phyloP scores from a whole-genome alignment of 306 rosid genomes.

The Hippophae tibetana region DNA sequence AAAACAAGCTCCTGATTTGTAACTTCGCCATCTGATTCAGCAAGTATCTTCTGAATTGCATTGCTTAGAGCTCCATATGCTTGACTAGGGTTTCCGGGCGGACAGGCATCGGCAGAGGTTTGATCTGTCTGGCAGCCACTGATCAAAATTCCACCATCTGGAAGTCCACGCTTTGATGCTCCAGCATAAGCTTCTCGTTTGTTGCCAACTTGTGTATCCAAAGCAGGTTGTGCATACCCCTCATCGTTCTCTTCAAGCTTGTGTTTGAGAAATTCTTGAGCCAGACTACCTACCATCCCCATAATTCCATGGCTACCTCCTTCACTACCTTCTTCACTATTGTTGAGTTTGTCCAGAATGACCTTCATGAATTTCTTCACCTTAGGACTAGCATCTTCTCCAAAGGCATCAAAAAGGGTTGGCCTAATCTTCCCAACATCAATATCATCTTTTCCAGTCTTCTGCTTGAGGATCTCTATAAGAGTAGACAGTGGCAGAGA shows the following conservation, averaged over 20 bases:
- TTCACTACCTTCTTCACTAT: constrained; percentile 17
- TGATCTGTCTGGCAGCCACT: constrained; percentile 77
- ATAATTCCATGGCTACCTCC: constrained; percentile 33
- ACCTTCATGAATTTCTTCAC: constrained; percentile 70
- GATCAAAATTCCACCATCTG: constrained; percentile 50
- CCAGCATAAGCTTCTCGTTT: constrained; percentile 53
- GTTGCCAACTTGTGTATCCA: constrained; percentile 39
- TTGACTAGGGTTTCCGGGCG: constrained; percentile 29
- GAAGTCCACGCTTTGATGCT: constrained; percentile 21
- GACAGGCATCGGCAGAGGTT: constrained; percentile 75
- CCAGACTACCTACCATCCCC: constrained; percentile 66
- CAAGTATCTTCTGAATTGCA: constrained; percentile 46
- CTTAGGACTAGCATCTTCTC: constrained; percentile 73
- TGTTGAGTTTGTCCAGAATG: constrained; percentile 38
- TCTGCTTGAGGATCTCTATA: constrained; percentile 80
- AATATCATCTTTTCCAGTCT: constrained; percentile 82
- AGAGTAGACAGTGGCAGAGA: constrained; percentile 72
- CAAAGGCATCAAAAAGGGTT: constrained; percentile 52
- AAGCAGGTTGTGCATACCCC: constrained; percentile 66
- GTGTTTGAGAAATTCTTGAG: constrained; percentile 57
- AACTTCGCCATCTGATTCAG: constrained; percentile 35
- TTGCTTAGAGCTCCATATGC: constrained; percentile 82
- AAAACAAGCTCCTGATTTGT: constrained; percentile 47
- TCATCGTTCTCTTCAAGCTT: constrained; percentile 43
- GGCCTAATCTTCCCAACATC: constrained; percentile 86